Conservation (phyloP, 1,284 basidiomycete species). For the Cryptococcus jaspeensis region DNA sequence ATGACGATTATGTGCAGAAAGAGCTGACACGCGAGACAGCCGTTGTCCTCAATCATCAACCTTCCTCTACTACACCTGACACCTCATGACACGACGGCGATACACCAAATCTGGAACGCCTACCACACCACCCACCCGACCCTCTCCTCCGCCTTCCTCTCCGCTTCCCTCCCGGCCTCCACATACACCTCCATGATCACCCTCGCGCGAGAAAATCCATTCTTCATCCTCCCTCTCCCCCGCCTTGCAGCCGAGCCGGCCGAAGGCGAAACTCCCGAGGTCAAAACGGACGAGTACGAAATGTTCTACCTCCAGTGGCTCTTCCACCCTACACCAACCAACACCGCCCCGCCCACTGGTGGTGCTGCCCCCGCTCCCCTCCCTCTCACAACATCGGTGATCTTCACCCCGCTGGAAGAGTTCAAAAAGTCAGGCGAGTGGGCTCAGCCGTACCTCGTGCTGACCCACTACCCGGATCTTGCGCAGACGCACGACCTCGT, state of each 20-base stretch:
- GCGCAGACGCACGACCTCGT: constrained; percentile 75
- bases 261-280: constrained; percentile 37
- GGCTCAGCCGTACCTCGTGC: constrained; percentile 84
- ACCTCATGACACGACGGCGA: constrained; percentile 68
- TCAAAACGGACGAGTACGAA: constrained; percentile 63
- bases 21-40: constrained; percentile 55
- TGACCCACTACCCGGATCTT: constrained; percentile 92
- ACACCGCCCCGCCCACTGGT: constrained; percentile 49
- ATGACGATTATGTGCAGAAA: no score
- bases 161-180: constrained; percentile 69
- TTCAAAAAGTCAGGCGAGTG: constrained; percentile 85
- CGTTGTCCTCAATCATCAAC: constrained; percentile 76
- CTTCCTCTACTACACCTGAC: constrained; percentile 65
- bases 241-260: constrained; percentile 27
- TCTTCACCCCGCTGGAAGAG: constrained; percentile 92
- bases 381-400: constrained; percentile 58
- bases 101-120: constrained; percentile 80
- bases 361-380: constrained; percentile 51
- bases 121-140: constrained; percentile 78
- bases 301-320: constrained; percentile 87
- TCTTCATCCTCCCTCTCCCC: constrained; percentile 76
- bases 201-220: constrained; percentile 64
- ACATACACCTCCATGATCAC: constrained; percentile 70
- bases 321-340: constrained; percentile 65
- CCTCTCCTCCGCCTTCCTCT: constrained; percentile 76